Evolutionary conservation across 2,329 filamentous ascomycete species (phyloP), one percentile per base, ranked within the genome.

Genomic region (Exophiala sp.): DNA sequence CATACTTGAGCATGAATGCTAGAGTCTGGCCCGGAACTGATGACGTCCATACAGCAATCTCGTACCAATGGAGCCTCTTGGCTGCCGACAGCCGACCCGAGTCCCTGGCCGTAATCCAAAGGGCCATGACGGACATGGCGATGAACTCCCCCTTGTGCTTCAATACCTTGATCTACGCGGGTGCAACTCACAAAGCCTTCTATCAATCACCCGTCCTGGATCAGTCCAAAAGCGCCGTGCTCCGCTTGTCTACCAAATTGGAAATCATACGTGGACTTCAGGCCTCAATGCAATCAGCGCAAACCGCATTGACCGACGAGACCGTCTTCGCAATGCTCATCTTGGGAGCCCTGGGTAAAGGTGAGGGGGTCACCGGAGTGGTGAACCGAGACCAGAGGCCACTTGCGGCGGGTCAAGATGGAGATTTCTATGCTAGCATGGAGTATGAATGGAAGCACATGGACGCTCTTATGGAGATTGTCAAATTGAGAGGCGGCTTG

Each of bases 161-260:
- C 24, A 18, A 52, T 36, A 47, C 42, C 21, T 36, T 52, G 7
- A 36, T 52, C 35, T 52, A 46, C 16, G 20, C 50, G 5, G 50
- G 50, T 32, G 50, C 50, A 29, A 45, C 50, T 8, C 50, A 52
- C 16, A 52, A 52, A 40, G 50, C 50, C 33, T 52, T 52, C 14
- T 42, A 52, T 35, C 50, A 52, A 41, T 38, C 50, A 29, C 50
- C 32, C 4, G 24, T 16, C 3, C 41, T 52, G 9, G 35, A 52
- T 42, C 45, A 52, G 35, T 29, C 33, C n/a, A 47, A 46, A 20
- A 52, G 50, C 42, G 41, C 41, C 5, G 8, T 52, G 3, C 43
- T 52, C 33, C 50, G 50, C n/a, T 21, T 52, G 36, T 41, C 18
- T 14, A 46, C 41, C 21, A 47, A 52, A 16, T 20, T 7, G 14